A percentile compares a stretch with the other conserved stretches of the same genome.
Conservation (phyloP, 2,329 filamentous ascomycete genomes). For the Claviceps citrina region DNA sequence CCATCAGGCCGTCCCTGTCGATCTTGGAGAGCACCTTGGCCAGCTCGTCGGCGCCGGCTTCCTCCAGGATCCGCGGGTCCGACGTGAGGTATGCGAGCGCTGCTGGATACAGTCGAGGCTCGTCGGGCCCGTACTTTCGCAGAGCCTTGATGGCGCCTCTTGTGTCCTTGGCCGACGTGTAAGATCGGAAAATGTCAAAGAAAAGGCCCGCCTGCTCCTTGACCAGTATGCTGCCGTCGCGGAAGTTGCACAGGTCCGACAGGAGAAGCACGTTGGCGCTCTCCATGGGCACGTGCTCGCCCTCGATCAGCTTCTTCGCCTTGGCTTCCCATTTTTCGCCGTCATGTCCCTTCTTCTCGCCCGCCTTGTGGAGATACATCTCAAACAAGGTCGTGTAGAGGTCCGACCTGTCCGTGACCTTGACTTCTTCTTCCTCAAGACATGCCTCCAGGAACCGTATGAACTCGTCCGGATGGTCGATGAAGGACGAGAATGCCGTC, state of each 20-base stretch:
- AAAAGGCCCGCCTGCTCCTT: conserved; percentile 83
- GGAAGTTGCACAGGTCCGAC: conserved; percentile 81
- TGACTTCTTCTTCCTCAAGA: conserved; percentile 54
- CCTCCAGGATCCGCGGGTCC: conserved; percentile 61
- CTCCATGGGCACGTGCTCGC: conserved; percentile 69
- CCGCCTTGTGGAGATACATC: conserved; percentile 89
- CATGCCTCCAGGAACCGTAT: conserved; percentile 86
- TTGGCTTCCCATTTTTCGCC: conserved; percentile 75
- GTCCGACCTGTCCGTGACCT: conserved; percentile 62
- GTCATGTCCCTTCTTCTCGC: conserved; percentile 49
- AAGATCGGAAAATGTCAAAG: conserved; percentile 93
- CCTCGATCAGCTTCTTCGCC: conserved; percentile 76
- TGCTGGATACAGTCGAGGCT: conserved; percentile 82
- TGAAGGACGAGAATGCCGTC: conserved; percentile 88
- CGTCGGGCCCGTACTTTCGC: conserved; percentile 77
- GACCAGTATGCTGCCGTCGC: conserved; percentile 78
- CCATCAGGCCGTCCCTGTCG: conserved; percentile 81
- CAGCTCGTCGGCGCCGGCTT: conserved; percentile 72
- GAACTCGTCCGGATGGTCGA: conserved; percentile 84
- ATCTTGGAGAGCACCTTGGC: conserved; percentile 70
- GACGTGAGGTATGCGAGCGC: conserved; percentile 90
- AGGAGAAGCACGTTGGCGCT: conserved; percentile 87
- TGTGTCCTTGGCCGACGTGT: conserved; percentile 84
- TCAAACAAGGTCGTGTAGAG: conserved; percentile 92
- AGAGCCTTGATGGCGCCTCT: conserved; percentile 78